A percentile compares a stretch with the other conserved stretches of the same genome.
Evolutionary conservation across 306 rosid genomes (phyloP).

Genomic region (Castanea crenata): DNA sequence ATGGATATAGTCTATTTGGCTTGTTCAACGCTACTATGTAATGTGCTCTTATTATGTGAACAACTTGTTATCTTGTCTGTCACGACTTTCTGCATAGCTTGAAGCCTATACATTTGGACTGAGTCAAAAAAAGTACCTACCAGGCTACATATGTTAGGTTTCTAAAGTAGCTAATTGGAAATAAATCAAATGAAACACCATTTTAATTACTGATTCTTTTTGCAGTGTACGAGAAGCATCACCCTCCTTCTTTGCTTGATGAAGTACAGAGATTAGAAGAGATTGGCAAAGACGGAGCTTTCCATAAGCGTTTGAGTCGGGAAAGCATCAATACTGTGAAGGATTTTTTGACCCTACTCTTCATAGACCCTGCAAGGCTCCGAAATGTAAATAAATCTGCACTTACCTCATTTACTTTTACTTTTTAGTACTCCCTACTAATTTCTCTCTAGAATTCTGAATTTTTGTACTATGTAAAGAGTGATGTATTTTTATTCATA

Average conservation of each 20-base stretch:
- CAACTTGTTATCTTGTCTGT: background rate
- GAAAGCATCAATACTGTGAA: conserved; percentile 66
- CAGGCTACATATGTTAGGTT: background rate
- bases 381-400: conserved; percentile 57
- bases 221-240: conserved; percentile 96
- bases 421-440: background rate
- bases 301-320: conserved; percentile 79
- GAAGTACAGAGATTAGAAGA: conserved; percentile 97
- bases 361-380: conserved; percentile 67
- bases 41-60: no score
- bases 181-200: conserved; percentile 12
- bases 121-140: background rate
- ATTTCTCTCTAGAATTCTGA: background rate
- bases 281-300: conserved; percentile 97
- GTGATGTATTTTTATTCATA: background rate
- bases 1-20: background rate
- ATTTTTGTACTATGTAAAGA: background rate
- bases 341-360: conserved; percentile 83
- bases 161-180: conserved; percentile 11
- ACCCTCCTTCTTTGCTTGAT: conserved; percentile 89
- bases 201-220: conserved; percentile 19
- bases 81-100: background rate
- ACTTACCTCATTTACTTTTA: background rate
- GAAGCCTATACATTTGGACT: background rate
- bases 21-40: background rate